Evolutionary conservation across 345 rosid species (phyloP).

Genomic region (Euphorbia pulcherrima): DNA sequence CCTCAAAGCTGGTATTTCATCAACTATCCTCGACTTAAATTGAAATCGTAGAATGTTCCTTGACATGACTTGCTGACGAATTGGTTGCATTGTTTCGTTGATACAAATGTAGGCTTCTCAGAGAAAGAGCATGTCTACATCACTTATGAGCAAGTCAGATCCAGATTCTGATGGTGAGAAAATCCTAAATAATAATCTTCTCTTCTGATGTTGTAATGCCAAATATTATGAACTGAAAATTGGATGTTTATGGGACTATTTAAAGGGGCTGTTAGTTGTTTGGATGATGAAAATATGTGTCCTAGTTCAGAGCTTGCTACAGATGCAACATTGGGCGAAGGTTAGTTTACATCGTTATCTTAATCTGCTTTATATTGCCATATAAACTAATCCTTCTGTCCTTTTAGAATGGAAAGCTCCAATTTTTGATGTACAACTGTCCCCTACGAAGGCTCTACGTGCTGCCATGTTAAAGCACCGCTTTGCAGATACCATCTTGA

Average conservation of each 20-base stretch:
- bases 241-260: constrained; percentile 21
- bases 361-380: background rate
- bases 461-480: constrained; percentile 72
- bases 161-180: constrained; percentile 70
- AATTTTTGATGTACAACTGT: constrained; percentile 42
- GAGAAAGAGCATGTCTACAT: constrained; percentile 36
- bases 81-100: background rate
- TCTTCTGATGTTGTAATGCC: constrained; percentile 16
- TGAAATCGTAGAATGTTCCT: background rate
- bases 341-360: constrained; percentile 33
- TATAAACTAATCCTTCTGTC: background rate
- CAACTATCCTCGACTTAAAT: background rate
- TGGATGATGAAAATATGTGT: constrained; percentile 47
- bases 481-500: constrained; percentile 68
- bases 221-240: constrained; percentile 20
- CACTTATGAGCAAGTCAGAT: constrained; percentile 55
- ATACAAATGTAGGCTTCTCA: constrained; percentile 36
- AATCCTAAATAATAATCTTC: constrained; percentile 17
- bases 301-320: constrained; percentile 41
- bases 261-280: constrained; percentile 61
- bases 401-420: constrained; percentile 44
- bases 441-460: constrained; percentile 75
- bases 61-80: background rate
- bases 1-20: constrained; percentile 44
- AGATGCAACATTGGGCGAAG: constrained; percentile 42